A percentile compares a stretch with the other conserved stretches of the same genome.
Evolutionary conservation across 306 rosid genomes (phyloP).

Genomic region (Notholithocarpus densiflorus): DNA sequence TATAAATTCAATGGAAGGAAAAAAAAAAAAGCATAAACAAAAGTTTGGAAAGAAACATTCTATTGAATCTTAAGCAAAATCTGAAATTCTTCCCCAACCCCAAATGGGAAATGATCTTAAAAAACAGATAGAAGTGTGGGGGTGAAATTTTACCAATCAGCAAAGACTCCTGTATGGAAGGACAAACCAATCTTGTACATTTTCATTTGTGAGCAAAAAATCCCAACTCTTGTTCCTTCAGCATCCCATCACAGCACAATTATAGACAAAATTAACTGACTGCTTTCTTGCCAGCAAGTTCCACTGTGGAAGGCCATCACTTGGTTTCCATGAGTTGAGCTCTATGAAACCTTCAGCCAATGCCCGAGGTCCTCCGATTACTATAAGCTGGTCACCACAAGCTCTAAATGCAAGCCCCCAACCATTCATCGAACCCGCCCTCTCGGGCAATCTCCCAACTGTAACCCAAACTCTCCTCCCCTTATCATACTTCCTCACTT

Average conservation of each 20-base stretch:
- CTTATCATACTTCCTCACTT: constrained; percentile 72
- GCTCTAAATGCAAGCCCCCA: constrained; percentile 97
- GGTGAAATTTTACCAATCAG: constrained; percentile 66
- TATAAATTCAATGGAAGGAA: constrained; percentile 42
- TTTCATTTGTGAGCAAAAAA: constrained; percentile 1
- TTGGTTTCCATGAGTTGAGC: constrained; percentile 88
- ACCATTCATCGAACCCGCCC: constrained; percentile 75
- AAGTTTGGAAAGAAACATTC: constrained; percentile 44
- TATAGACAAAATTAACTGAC: constrained; percentile 76
- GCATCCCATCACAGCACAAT: constrained; percentile 99
- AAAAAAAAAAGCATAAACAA: constrained; percentile 14
- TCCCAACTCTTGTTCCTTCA: constrained; percentile 25
- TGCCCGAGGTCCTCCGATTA: constrained; percentile 75
- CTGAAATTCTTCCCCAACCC: constrained; percentile 47
- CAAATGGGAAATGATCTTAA: constrained; percentile 29
- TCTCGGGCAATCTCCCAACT: constrained; percentile 77
- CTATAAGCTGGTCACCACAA: constrained; percentile 79
- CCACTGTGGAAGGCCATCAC: constrained; percentile 93
- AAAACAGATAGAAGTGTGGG: constrained; percentile 20
- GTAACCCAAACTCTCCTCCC: constrained; percentile 43
- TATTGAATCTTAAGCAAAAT: constrained; percentile 61
- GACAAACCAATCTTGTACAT: constrained; percentile 43
- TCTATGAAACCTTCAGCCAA: constrained; percentile 72
- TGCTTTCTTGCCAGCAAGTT: constrained; percentile 67
- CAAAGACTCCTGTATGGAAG: constrained; percentile 44